Base-by-base conservation (phyloP, 345 rosid genomes). In the Lagerstroemia speciosa region DNA sequence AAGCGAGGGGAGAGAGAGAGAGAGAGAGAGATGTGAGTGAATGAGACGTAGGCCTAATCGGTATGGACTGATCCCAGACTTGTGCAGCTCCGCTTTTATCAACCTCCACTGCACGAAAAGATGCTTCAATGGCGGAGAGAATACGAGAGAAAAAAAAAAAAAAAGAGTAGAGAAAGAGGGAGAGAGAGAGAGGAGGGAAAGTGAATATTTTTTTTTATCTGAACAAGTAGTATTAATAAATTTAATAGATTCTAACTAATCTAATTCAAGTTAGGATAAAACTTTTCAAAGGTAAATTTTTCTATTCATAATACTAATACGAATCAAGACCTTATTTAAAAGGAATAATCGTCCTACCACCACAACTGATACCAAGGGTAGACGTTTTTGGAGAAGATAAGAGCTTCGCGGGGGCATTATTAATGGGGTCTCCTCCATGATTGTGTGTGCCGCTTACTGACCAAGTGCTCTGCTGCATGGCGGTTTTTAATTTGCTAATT, bases 11-110 rank as follows among this genome's bases (percentile, higher is more conserved):
- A 19, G 58, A 43, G 27, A 45, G 60, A 19, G 62, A 52, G 27
- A 22, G 63, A 11, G 70, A 50, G 33, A 12, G 31, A 32, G 46
- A 38, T 22, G 29, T 16, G 46, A 27, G 41, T 20, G 72, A 60
- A 41, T 27, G 57, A 43, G 73, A 71, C 73, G 73, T 64, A 46
- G 73, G 52, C 38, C 73, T 64, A 65, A 71, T 71, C 68, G 60
- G 8, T 46, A 32, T 30, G 57, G 57, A 67, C 61, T 50, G 60
- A 45, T 67, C 67, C 67, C 67, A 33, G 36, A 64, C 29, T 37
- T 29, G 64, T 61, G 36, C 19, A 36, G 26, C 64, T 68, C 27
- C 40, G 45, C 72, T 31, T 61, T 60, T 60, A 57, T 46, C 58
- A 69, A 62, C 69, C 29, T 46, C 34, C 7, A 15, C 4, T 5